Base-by-base conservation (phyloP, 331 rosid genomes). In the Pyracantha coccinea region DNA sequence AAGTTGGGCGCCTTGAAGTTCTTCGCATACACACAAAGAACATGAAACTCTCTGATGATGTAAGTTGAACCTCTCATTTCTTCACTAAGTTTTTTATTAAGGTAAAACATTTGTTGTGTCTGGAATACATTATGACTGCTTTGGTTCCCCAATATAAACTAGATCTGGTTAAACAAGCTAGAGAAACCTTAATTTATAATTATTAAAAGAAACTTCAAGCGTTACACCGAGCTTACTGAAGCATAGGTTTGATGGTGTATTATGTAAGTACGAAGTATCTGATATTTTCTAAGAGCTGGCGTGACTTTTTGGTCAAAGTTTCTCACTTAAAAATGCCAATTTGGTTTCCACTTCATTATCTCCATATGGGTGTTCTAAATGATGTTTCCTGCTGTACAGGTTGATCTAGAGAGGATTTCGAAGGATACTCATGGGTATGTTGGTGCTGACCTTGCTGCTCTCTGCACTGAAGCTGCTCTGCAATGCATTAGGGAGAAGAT, bases 1-100 rank as follows among this genome's bases (percentile, higher is more conserved):
- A 89, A 75, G 70, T 85, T 9, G 95, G 95, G n/a, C 83, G 95
- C 11, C 92, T 89, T 76, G 92, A 89, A 79, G 95, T 89, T 68
- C 88, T 89, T 41, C 92, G 89, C 68, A 89, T 89, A 15, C 95
- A 89, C 74, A 87, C 95, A 53, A 87, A 87, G 73, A 89, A 87
- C 69, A 89, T 89, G 95, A 89, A 89, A 88, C 90, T 89, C 62
- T 82, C 92, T 62, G 92, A 89, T 60, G 90, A 89, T 54, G 95
- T 89, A 80, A 87, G 93, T 75, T 78, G 38, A 54, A n/a, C 53
- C 11, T 29, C 44, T 65, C 21, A 75, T 68, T 68, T 74, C 20
- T 19, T 38, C 20, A 3, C 23, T 2, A 11, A 55, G 24, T 44
- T 44, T 81, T 87, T 21, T 41, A 69, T 8, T 15, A 33, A 20